Evolutionary conservation across 768 basidiomycete genomes (phyloP), one percentile per base, ranked within the genome.

Genomic region (Kwoniella dendrophila): DNA sequence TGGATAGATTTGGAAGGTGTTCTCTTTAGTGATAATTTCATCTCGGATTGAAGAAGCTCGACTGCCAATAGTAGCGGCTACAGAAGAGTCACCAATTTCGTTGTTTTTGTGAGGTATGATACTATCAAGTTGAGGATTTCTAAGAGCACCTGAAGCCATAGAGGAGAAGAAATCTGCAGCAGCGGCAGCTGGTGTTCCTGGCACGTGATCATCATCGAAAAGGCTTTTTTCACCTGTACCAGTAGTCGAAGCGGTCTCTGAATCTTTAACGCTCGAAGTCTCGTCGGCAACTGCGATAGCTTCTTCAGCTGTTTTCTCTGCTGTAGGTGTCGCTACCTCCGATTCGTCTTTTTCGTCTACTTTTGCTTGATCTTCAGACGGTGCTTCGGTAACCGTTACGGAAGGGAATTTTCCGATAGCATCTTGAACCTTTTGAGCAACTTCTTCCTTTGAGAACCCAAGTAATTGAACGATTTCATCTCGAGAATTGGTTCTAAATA

Each of bases 21-120:
- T 88, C 66, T 82, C 86, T 80, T 89, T 92, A 18, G 54, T 62
- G 73, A 87, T 78, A 1, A 80, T 82, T 66, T 90, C 89, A 16
- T 80, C 81, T 0, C 86, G 85, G 34, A 89, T 84, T 6, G 90
- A 92, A 0, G 91, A 90, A 2, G 92, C 87, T 1, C 91, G 83
- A 1, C 91, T 93, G n/a, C 95, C 95, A 27, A 90, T 84, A 0
- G 95, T 99, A 0, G 95, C 95, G 20, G 94, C 95, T 14, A 94
- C 92, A 1, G 90, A 92, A 0, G 93, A 94, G 72, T 92, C 92
- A 32, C 88, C 78, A 60, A 90, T 89, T 69, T 87, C 89, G 47
- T 52, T 29, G 43, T 59, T 48, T 50, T 84, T 86, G 67, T 92
- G 92, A 0, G 92, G 92, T 4, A 93, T 84, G 55, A 90, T 83